These are phyloP conservation scores for Ustanciosporium gigantosporum DNA, from an alignment of 1,284 basidiomycete genomes.

Conservation along the genomic window DNA sequence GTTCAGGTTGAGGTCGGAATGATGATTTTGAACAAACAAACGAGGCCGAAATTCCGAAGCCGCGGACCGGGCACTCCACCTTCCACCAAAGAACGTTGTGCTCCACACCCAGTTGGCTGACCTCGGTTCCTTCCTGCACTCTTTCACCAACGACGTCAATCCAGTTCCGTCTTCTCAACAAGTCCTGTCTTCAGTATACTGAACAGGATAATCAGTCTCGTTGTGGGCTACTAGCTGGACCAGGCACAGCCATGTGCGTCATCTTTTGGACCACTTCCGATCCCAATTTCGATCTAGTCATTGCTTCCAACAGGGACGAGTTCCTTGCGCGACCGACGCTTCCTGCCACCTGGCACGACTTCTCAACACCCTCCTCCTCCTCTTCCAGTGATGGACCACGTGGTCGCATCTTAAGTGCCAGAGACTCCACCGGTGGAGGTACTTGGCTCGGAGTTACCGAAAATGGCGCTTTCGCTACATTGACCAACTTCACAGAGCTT, in stretches of 20 bases:
- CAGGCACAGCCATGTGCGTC: slow-evolving; percentile 28
- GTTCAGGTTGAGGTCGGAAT: too few species aligned
- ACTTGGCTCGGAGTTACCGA: slow-evolving; percentile 50
- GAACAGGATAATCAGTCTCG: too few species aligned
- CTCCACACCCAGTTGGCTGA: too few species aligned
- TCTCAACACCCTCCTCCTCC: slow-evolving; percentile 2
- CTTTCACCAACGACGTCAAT: too few species aligned
- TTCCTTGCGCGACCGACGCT: slow-evolving; percentile 38
- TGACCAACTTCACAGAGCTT: slow-evolving; percentile 52
- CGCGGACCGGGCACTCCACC: too few species aligned
- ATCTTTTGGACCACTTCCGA: slow-evolving; percentile 35
- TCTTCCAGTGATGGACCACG: not conserved
- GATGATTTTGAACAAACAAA: too few species aligned
- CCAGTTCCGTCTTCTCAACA: too few species aligned
- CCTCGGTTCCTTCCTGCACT: too few species aligned
- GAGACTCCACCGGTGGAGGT: slow-evolving; percentile 40
- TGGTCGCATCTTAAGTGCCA: slow-evolving; percentile 24
- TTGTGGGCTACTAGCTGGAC: too few species aligned
- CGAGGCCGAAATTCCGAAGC: too few species aligned
- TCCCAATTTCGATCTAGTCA: slow-evolving; percentile 27
- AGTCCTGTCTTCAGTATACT: too few species aligned
- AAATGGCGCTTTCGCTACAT: slow-evolving; percentile 31
- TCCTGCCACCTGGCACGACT: slow-evolving; percentile 41
- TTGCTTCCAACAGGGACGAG: slow-evolving; percentile 52
- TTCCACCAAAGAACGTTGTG: too few species aligned